A percentile compares a stretch with the other conserved stretches of the same genome.
phyloP scores from a whole-genome alignment of 164 flowering plant species.

The Protea cynaroides region DNA sequence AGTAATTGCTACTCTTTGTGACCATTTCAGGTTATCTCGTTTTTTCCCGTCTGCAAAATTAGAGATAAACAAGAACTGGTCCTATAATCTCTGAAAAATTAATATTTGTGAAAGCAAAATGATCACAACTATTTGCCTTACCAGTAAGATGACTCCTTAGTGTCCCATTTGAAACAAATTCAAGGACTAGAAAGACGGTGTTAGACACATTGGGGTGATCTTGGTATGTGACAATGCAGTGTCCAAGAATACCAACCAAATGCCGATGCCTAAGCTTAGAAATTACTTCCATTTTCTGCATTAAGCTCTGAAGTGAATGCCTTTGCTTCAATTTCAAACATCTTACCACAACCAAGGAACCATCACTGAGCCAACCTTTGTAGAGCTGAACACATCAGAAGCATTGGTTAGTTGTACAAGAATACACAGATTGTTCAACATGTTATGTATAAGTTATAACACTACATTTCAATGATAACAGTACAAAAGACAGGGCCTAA shows the following conservation, averaged over 20 bases:
- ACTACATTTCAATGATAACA: background rate
- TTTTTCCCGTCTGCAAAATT: slow-evolving; percentile 49
- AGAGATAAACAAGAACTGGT: background rate
- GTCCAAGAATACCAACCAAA: slow-evolving; percentile 82
- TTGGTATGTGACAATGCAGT: slow-evolving; percentile 51
- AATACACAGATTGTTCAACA: background rate
- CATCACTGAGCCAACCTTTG: slow-evolving; percentile 68
- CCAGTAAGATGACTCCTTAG: slow-evolving; percentile 58
- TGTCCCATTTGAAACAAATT: slow-evolving; percentile 54
- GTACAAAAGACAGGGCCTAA: too few species aligned
- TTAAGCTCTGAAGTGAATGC: slow-evolving; percentile 41
- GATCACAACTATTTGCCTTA: slow-evolving; percentile 17
- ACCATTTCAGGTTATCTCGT: slow-evolving; percentile 69
- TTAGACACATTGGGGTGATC: slow-evolving; percentile 39
- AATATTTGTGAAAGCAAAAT: background rate
- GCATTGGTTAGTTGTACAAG: background rate
- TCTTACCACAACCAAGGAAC: slow-evolving; percentile 48
- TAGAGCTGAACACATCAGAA: slow-evolving; percentile 45
- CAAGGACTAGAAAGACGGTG: slow-evolving; percentile 57
- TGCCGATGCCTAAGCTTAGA: slow-evolving; percentile 73
- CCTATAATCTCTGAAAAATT: background rate
- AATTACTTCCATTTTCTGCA: slow-evolving; percentile 50
- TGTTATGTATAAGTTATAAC: background rate
- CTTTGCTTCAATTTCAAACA: slow-evolving; percentile 55
- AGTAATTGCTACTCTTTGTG: slow-evolving; percentile 61